Evolutionary conservation across 306 rosid species (phyloP), one percentile per base, ranked within the genome.

Genomic region (Glycyrrhiza uralensis): DNA sequence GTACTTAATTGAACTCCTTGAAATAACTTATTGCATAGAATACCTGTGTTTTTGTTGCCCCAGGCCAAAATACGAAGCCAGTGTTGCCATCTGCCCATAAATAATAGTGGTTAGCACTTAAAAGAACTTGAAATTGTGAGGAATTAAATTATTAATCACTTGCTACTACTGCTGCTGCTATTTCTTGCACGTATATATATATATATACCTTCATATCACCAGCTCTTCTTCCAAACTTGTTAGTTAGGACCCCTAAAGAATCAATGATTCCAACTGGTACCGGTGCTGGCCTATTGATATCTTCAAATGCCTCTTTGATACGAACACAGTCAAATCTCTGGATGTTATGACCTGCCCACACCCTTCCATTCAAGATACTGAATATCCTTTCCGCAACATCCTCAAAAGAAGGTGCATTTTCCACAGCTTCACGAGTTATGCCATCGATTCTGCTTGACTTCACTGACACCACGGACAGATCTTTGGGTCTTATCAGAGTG

Each of bases 31-130:
- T n/a, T n/a, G n/a, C n/a, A n/a, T n/a, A n/a, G n/a, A n/a, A n/a
- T n/a, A 89, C 97, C 97, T 86, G 83, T 95, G 99, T 61, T 89
- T 95, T 80, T 95, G 99, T 76, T 88, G 87, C 29, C 97, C 99
- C 17, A 95, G 80, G 55, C 89, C 89, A 81, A 91, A 95, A 76
- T 95, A 95, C 46, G 92, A 57, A 72, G 96, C 99, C 78, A 95
- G 69, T 42, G 99, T 81, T 64, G 97, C 96, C 99, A 95, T 95
- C 99, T 91, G 78, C 38, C 47, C 13, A 67, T 65, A 68, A 52
- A 39, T 10, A 38, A 35, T 2, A 6, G 5, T 17, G 8, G 20
- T 18, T 46, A 54, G 61, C 49, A 9, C 4, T 28, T n/a, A n/a
- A n/a, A 33, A 71, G 60, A 65, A 20, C 12, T 41, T 42, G 12